Base-by-base conservation (phyloP, 2,329 filamentous ascomycete species). In the Lecanosticta acicola region DNA sequence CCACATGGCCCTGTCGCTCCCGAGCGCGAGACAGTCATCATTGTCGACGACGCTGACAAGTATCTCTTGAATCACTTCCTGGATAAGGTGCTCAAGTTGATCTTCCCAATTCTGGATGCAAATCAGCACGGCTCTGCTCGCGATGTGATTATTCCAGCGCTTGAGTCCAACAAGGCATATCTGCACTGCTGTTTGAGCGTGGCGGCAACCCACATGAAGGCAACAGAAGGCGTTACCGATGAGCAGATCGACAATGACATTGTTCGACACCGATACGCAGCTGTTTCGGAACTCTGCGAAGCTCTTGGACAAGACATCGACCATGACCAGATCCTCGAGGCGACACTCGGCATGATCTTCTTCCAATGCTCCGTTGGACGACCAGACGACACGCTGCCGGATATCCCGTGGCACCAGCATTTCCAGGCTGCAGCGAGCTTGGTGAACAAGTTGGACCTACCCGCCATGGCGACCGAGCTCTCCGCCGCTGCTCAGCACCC, bases 361-460 rank as follows among this genome's bases (percentile, higher is more conserved):
- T 94, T 96, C 73, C 88, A 95, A 65, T 93, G 86, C 70, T 84
- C 87, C 19, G 91, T 97, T 54, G 91, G 91, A 43, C 81, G 87
- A 59, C 82, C 85, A 29, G 85, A 93, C 59, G 88, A 96, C 63
- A 79, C 79, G 38, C 80, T 96, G 18, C 85, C 87, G 13, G 90
- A 97, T 64, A 94, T 97, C 58, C 83, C 90, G 17, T 98, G 93
- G 93, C 87, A 91, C 71, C 87, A 94, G 66, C 93, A 98, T 72
- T 96, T 97, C 72, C 85, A 94, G 66, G 90, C 90, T 3, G 91
- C 85, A 16, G 84, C 85, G 57, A 89, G 83, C 58, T 77, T 97
- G 43, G 86, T 95, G 18, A 80, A 85, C 65, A 90, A 87, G 69
- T 82, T 97, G 26, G 83, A 90, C 48, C 80, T 97, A 32, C 84